Conservation (phyloP, 2,329 filamentous ascomycete genomes). For the Pezizomycotina sp. region DNA sequence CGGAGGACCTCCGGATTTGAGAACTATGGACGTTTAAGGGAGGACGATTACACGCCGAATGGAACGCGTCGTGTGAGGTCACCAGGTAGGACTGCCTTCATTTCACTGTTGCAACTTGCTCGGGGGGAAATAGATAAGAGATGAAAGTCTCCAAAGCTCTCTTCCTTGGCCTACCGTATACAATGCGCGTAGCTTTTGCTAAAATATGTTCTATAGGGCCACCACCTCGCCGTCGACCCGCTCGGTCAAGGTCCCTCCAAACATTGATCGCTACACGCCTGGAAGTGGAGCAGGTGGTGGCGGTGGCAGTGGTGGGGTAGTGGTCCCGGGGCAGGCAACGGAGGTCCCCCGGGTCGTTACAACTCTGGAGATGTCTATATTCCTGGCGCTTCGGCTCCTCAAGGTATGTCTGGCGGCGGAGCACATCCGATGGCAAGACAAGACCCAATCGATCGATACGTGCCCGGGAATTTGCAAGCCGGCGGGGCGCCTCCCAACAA, state of each 20-base stretch:
- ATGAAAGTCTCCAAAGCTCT: too few species aligned
- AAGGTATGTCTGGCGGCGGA: slow-evolving; percentile 10
- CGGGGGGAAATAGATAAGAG: too few species aligned
- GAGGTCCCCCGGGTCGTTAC: slow-evolving; percentile 7
- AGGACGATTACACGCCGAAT: slow-evolving; percentile 14
- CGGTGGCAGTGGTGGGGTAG: slow-evolving; percentile 12
- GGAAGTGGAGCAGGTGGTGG: slow-evolving; percentile 33
- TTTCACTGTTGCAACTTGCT: too few species aligned
- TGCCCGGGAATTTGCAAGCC: slow-evolving; percentile 21
- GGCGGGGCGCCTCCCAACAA: slow-evolving; percentile 1
- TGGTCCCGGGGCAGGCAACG: slow-evolving; percentile 19
- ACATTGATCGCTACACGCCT: slow-evolving; percentile 73
- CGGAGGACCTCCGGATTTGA: too few species aligned
- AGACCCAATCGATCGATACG: slow-evolving; percentile 24
- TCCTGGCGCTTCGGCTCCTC: slow-evolving; percentile 8
- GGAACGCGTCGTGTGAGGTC: slow-evolving; percentile 10
- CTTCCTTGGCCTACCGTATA: too few species aligned
- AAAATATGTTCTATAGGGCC: too few species aligned
- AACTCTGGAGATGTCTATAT: slow-evolving; percentile 10
- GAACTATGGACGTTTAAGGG: slow-evolving; percentile 14
- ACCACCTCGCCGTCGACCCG: slow-evolving; percentile 20
- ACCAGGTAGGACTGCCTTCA: slow-evolving; percentile 20
- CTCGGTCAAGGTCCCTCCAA: slow-evolving; percentile 37
- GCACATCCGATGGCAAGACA: slow-evolving; percentile 4
- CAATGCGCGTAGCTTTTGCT: too few species aligned